Evolutionary conservation across 176 grass and related monocot species (phyloP).

Genomic region (Bromus sterilis): DNA sequence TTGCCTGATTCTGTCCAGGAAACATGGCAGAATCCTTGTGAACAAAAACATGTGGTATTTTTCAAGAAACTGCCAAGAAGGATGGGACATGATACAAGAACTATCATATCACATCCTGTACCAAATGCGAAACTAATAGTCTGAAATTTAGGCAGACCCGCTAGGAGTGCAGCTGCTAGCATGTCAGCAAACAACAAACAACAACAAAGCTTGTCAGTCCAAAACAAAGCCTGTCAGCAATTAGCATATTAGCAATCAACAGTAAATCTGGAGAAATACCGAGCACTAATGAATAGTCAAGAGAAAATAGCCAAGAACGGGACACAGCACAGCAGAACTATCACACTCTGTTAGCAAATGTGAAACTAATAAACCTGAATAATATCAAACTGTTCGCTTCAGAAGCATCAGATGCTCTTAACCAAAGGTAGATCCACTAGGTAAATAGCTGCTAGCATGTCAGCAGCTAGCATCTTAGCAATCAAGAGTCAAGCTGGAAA

Average conservation of each 20-base stretch:
- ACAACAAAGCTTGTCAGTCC: too few species aligned
- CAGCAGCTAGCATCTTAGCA: neutral
- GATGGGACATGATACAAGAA: neutral
- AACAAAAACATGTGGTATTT: neutral
- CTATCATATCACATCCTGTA: neutral
- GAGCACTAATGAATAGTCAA: too few species aligned
- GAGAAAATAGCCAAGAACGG: too few species aligned
- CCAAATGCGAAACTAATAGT: neutral
- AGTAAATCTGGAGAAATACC: too few species aligned
- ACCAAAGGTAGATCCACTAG: neutral
- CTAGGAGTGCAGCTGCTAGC: neutral
- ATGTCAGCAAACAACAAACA: too few species aligned
- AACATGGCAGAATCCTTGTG: neutral
- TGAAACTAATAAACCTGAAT: neutral
- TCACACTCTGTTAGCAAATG: too few species aligned
- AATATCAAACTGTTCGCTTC: neutral
- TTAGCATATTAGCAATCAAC: neutral
- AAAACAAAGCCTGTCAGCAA: too few species aligned
- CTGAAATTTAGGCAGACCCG: neutral
- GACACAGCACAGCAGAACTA: too few species aligned
- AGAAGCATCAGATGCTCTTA: neutral
- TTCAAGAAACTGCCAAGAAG: neutral
- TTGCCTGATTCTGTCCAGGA: neutral
- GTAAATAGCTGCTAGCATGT: neutral
- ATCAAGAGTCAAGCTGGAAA: too few species aligned